These are phyloP conservation scores for Talaromyces sp. DNA, from an alignment of 2,329 filamentous ascomycete genomes.

Conservation along the genomic window DNA sequence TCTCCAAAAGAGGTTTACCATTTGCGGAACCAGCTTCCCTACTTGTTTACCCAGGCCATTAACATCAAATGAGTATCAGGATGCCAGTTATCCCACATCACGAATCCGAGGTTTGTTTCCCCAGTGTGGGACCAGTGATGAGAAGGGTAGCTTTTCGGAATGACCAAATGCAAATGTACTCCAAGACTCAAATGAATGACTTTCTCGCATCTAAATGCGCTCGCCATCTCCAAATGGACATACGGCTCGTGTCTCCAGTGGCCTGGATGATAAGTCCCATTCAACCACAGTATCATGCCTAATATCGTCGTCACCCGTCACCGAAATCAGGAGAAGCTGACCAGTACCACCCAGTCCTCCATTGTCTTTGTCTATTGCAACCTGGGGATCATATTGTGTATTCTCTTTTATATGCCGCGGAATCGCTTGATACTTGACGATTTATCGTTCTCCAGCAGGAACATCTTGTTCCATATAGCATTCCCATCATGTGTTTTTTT, in stretches of 20 bases:
- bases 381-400: background rate
- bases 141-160: constrained; percentile 2
- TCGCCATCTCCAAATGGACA: constrained; percentile 9
- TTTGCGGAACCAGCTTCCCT: background rate
- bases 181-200: background rate
- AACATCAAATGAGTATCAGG: constrained; percentile 5
- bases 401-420: background rate
- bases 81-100: background rate
- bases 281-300: background rate
- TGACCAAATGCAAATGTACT: constrained; percentile 7
- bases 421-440: background rate
- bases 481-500: background rate
- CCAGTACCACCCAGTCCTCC: constrained; percentile 5
- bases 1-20: constrained; percentile 4
- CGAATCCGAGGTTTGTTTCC: background rate
- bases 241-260: background rate
- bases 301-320: background rate
- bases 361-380: background rate
- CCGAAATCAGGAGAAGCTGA: background rate
- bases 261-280: constrained; percentile 4
- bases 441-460: background rate
- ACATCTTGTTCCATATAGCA: background rate
- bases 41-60: background rate
- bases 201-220: background rate
- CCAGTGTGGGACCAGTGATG: background rate